Percentiles rank a stretch among this genome's conserved stretches.
phyloP scores from a whole-genome alignment of 2,329 filamentous ascomycete species.

The Aspergillus terreus region DNA sequence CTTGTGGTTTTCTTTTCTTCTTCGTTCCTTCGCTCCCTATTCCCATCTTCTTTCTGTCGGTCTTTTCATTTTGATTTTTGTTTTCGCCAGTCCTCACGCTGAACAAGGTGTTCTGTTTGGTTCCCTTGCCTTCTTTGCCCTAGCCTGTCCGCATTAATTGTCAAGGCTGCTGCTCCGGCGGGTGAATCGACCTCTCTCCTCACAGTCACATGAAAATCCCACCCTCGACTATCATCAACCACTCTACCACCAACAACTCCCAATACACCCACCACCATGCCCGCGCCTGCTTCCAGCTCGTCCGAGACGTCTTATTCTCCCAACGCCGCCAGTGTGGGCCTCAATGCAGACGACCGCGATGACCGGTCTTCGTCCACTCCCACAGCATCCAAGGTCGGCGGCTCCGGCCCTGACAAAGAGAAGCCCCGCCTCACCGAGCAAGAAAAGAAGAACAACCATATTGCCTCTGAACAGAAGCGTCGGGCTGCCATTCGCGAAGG shows the following conservation, averaged over 20 bases:
- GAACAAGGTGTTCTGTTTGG: not conserved
- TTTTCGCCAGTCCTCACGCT: too few species aligned
- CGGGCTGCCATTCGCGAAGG: constrained; percentile 74
- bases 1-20: not conserved
- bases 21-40: not conserved
- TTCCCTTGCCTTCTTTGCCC: not conserved
- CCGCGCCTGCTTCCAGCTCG: constrained; percentile 24
- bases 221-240: not conserved
- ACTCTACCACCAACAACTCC: not conserved
- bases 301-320: constrained; percentile 23
- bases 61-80: too few species aligned
- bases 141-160: not conserved
- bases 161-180: not conserved
- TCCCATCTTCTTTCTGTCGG: not conserved
- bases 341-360: constrained; percentile 26
- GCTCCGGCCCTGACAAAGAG: constrained; percentile 37
- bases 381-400: constrained; percentile 13
- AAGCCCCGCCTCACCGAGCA: constrained; percentile 65
- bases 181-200: not conserved
- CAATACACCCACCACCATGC: constrained; percentile 15
- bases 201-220: constrained; percentile 12
- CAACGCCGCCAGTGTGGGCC: constrained; percentile 9
- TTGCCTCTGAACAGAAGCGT: constrained; percentile 62
- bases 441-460: constrained; percentile 72
- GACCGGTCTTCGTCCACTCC: constrained; percentile 33